Evolutionary conservation across 192 early-diverging fungal genomes (phyloP).

Genomic region (Phycomyces blakesleeanus): DNA sequence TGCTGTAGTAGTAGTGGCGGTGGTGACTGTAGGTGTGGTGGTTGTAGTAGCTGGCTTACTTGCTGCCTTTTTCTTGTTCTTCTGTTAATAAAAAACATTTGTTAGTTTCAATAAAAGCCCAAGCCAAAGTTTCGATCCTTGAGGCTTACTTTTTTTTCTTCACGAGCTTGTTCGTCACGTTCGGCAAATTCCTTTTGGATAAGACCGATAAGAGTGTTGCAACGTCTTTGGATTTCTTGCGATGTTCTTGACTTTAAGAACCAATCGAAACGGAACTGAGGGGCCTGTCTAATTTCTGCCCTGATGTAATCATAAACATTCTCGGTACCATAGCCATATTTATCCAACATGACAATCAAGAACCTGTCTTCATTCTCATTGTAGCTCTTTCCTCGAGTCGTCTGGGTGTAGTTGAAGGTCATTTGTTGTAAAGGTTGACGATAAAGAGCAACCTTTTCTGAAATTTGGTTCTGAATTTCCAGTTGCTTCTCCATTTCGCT

Average conservation of each 20-base stretch:
- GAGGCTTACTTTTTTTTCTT: slow-evolving; percentile 29
- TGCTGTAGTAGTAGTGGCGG: neutral
- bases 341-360: slow-evolving; percentile 84
- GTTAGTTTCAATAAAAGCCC: neutral
- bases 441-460: slow-evolving; percentile 67
- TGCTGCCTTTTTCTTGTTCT: slow-evolving; percentile 4
- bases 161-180: slow-evolving; percentile 33
- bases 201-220: slow-evolving; percentile 74
- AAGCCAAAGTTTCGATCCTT: neutral
- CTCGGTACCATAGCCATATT: slow-evolving; percentile 86
- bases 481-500: slow-evolving; percentile 68
- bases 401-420: slow-evolving; percentile 80
- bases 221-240: slow-evolving; percentile 78
- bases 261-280: slow-evolving; percentile 95
- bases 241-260: slow-evolving; percentile 94
- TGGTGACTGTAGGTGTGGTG: too few species aligned
- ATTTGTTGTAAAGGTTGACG: slow-evolving; percentile 85
- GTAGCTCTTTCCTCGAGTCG: slow-evolving; percentile 82
- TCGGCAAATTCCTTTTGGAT: slow-evolving; percentile 56
- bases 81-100: neutral
- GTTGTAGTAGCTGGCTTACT: too few species aligned
- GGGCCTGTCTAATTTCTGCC: slow-evolving; percentile 74
- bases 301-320: slow-evolving; percentile 93
- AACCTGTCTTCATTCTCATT: slow-evolving; percentile 98
- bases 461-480: slow-evolving; percentile 80